A percentile compares a stretch with the other conserved stretches of the same genome.
phyloP scores from a whole-genome alignment of 1,284 basidiomycete species.

The Ceratobasidium sp. region DNA sequence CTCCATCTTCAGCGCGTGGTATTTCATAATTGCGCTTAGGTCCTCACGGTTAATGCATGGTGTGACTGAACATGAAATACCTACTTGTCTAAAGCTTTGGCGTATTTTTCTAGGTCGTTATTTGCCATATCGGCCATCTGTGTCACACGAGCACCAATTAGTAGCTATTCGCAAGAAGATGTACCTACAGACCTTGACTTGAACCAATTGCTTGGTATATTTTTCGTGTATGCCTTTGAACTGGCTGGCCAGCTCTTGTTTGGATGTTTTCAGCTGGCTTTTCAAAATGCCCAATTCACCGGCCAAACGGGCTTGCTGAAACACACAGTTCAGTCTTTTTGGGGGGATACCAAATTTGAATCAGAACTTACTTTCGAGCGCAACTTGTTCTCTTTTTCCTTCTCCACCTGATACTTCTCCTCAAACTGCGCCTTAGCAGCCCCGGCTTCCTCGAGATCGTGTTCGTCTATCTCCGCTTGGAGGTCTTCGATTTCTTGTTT shows the following conservation, averaged over 20 bases:
- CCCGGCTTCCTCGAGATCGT: constrained; percentile 84
- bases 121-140: constrained; percentile 96
- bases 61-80: constrained; percentile 50
- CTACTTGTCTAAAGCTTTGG: constrained; percentile 93
- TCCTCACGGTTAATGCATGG: not conserved
- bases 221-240: constrained; percentile 88
- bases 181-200: constrained; percentile 78
- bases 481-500: constrained; percentile 73
- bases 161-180: constrained; percentile 35
- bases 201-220: constrained; percentile 91
- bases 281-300: constrained; percentile 85
- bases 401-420: constrained; percentile 77
- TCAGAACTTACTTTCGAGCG: constrained; percentile 68
- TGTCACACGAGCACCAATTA: constrained; percentile 25
- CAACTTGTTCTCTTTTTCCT: constrained; percentile 76
- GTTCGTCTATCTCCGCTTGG: constrained; percentile 76
- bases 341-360: not conserved
- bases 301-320: constrained; percentile 79
- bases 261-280: constrained; percentile 72
- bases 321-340: constrained; percentile 45
- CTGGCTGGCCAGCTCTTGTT: constrained; percentile 79
- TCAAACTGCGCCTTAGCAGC: constrained; percentile 86
- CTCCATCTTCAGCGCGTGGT: constrained; percentile 99
- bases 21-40: constrained; percentile 94
- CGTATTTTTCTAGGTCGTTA: constrained; percentile 95